Percentiles rank a stretch among this genome's conserved stretches.
Conservation (phyloP, 257 asterid genomes). For the Plantago ovata region DNA sequence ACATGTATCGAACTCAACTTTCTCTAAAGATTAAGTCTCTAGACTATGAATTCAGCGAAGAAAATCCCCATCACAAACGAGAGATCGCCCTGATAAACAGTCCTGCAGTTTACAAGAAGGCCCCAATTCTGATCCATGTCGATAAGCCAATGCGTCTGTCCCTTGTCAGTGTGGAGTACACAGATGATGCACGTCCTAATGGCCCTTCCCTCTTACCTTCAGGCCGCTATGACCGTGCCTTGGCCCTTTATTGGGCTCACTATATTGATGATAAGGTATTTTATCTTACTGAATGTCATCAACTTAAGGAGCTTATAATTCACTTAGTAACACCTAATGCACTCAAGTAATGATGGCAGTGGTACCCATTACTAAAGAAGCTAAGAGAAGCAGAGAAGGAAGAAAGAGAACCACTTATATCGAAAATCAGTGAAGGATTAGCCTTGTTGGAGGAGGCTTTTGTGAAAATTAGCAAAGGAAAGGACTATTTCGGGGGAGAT, state of each 20-base stretch:
- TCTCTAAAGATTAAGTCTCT: no score
- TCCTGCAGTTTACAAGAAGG: conserved; percentile 41
- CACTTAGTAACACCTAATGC: no score
- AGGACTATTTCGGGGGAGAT: conserved; percentile 45
- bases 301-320: no score
- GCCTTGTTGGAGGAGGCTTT: conserved; percentile 38
- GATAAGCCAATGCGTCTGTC: conserved; percentile 41
- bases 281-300: no score
- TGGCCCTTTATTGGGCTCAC: conserved; percentile 42
- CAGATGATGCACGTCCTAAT: conserved; percentile 41
- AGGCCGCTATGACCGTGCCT: conserved; percentile 42
- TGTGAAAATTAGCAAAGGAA: conserved; percentile 29
- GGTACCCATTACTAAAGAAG: conserved; percentile 17
- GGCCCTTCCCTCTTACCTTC: conserved; percentile 43
- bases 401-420: conserved; percentile 9
- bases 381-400: conserved; percentile 19
- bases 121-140: conserved; percentile 48
- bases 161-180: conserved; percentile 37
- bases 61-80: conserved; percentile 15
- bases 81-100: conserved; percentile 38
- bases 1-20: no score
- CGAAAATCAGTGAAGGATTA: conserved; percentile 23
- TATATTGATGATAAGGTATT: conserved; percentile 31
- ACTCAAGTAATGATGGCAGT: no score
- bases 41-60: no score